phyloP scores from a whole-genome alignment of 192 early-diverging fungal genomes.

The Chytriomyces sp. region DNA sequence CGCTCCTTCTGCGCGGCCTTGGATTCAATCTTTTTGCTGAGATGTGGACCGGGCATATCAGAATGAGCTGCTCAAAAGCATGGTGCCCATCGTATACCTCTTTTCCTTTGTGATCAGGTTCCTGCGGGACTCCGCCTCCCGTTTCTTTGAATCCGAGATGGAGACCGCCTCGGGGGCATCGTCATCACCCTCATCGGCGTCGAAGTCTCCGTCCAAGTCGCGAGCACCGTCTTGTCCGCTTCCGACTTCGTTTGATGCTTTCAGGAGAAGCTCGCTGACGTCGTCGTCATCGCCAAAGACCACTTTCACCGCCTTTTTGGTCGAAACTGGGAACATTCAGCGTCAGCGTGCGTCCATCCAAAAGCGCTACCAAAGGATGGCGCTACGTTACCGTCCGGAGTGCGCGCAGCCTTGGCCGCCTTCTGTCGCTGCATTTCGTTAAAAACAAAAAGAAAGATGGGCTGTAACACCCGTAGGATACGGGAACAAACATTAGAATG shows the following conservation, averaged over 20 bases:
- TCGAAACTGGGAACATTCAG: no score
- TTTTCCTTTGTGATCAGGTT: neutral
- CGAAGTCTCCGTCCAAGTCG: neutral
- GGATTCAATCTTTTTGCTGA: constrained; percentile 7
- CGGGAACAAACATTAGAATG: no score
- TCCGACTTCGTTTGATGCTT: neutral
- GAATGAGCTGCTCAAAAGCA: neutral
- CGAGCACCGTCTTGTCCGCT: neutral
- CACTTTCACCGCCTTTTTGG: neutral
- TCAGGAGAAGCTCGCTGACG: neutral
- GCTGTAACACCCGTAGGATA: no score
- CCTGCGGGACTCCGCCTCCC: constrained; percentile 3
- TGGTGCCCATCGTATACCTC: neutral
- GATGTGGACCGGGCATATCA: neutral
- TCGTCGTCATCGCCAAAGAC: neutral
- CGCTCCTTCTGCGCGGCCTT: constrained; percentile 13
- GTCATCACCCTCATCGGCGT: neutral
- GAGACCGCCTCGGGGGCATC: constrained; percentile 14
- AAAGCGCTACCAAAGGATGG: no score
- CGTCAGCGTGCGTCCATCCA: no score
- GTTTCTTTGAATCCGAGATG: neutral
- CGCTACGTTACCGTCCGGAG: no score
- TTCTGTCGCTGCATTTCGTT: no score
- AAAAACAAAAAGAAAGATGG: no score
- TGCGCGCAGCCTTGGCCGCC: no score